Base-by-base conservation (phyloP, 2,329 filamentous ascomycete species). In the Nigrospora sphaerica region DNA sequence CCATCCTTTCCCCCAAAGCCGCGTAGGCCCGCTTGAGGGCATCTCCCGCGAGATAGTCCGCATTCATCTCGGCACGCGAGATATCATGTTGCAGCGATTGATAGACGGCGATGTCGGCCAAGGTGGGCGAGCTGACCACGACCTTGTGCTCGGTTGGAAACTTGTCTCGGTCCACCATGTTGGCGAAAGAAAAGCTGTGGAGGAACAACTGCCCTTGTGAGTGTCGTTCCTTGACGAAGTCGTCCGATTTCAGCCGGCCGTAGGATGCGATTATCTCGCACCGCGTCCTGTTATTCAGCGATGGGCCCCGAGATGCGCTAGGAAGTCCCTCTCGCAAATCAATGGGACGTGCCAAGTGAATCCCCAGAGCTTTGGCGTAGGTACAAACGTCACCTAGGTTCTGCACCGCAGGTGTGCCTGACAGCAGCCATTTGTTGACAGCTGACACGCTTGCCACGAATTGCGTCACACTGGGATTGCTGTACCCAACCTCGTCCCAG, bases 401-500 rank as follows among this genome's bases (percentile, higher is more conserved):
- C 5, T 54, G 53, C 1, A 67, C 57, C 1, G 66, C 65, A 0
- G 70, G 69, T 0, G 70, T 73, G 2, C 66, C 70, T 0, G 70
- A 72, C 2, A 73, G 56, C 32, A 71, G 58, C 70, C 69, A 73
- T 44, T 69, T 72, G 10, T 64, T 57, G 18, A 49, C 50, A 4
- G 69, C 61, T 1, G 58, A 44, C 7, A 54, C 53, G 10, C 62
- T 55, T 16, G 52, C 50, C 18, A 72, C 52, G 50, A 72, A 71
- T 9, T 61, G 52, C 0, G 56, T 50, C 3, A 64, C 54, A 3
- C 48, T 28, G 4, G 48, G 47, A 19, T 68, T 61, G 34, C 62
- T 54, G 46, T 72, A 72, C 0, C 70, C 69, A 50, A 67, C 71
- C 48, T 73, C 70, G 46, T 73, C 70, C 51, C 66, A 66, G 11